These are phyloP conservation scores for Solanum piurae DNA, from an alignment of 257 asterid genomes.

Conservation along the genomic window DNA sequence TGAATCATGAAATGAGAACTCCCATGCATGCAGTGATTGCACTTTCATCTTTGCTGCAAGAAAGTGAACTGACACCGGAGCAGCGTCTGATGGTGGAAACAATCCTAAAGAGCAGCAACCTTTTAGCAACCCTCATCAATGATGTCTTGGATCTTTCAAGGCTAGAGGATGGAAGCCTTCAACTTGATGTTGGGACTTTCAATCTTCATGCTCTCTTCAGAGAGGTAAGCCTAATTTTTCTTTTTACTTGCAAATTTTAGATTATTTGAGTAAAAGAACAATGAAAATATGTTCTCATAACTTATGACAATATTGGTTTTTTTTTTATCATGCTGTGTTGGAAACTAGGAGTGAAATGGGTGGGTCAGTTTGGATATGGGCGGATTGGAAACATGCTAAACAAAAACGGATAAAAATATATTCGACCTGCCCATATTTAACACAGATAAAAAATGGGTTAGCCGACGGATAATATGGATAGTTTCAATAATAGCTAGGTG, in stretches of 20 bases:
- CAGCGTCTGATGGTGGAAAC: slow-evolving; percentile 98
- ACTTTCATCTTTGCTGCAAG: slow-evolving; percentile 82
- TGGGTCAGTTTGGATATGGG: not conserved
- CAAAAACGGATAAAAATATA: not conserved
- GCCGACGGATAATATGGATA: not conserved
- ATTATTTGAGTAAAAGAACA: not conserved
- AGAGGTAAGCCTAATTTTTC: slow-evolving; percentile 39
- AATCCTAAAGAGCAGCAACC: slow-evolving; percentile 90
- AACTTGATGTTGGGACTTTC: slow-evolving; percentile 65
- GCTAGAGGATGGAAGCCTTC: slow-evolving; percentile 96
- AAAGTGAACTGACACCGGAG: slow-evolving; percentile 83
- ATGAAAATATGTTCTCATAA: not conserved
- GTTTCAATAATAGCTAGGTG: not conserved
- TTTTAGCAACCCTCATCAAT: slow-evolving; percentile 86
- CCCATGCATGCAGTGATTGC: slow-evolving; percentile 97
- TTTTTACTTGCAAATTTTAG: not conserved
- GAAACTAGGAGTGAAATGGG: not conserved
- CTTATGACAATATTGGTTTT: not conserved
- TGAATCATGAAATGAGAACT: slow-evolving; percentile 99
- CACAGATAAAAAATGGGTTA: not conserved
- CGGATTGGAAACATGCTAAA: not conserved
- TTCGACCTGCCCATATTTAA: not conserved
- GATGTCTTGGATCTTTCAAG: slow-evolving; percentile 97
- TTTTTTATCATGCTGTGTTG: not conserved
- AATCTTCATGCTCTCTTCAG: slow-evolving; percentile 75